Evolutionary conservation across 441 rosid genomes (phyloP).

Genomic region (Gossypium gossypioides): DNA sequence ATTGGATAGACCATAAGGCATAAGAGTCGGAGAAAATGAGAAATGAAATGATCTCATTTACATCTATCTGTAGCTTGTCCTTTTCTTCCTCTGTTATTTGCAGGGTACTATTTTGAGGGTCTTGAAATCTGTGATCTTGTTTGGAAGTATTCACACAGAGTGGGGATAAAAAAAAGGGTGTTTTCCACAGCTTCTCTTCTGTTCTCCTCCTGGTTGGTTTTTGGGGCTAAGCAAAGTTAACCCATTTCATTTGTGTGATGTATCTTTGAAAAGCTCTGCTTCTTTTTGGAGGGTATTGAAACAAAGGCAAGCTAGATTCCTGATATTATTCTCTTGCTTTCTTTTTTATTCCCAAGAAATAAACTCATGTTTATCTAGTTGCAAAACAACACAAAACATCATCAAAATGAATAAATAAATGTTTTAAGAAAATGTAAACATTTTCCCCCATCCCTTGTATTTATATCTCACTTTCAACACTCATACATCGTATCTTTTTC

Average conservation of each 20-base stretch:
- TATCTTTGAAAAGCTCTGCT: constrained; percentile 23
- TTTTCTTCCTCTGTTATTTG: constrained; percentile 19
- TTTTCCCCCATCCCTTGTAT: constrained; percentile 14
- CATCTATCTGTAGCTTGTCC: constrained; percentile 10
- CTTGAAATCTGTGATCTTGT: constrained; percentile 29
- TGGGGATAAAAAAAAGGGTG: neutral
- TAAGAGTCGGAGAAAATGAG: neutral
- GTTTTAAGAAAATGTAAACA: neutral
- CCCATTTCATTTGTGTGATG: constrained; percentile 19
- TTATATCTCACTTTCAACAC: constrained; percentile 6
- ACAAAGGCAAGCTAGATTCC: constrained; percentile 35
- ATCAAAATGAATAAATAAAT: neutral
- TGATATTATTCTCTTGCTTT: constrained; percentile 30
- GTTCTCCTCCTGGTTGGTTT: constrained; percentile 11
- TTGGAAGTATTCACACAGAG: constrained; percentile 19
- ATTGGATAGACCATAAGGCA: neutral
- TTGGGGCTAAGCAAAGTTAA: constrained; percentile 15
- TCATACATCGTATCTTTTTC: neutral
- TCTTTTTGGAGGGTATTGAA: constrained; percentile 29
- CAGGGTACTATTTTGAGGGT: constrained; percentile 23
- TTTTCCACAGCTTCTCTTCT: constrained; percentile 12
- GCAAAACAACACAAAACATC: constrained; percentile 6
- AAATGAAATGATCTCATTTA: neutral
- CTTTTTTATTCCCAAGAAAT: constrained; percentile 25
- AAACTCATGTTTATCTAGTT: constrained; percentile 11